These are phyloP conservation scores for Diaporthe ampelina DNA, from an alignment of 2,329 filamentous ascomycete species.

Conservation along the genomic window DNA sequence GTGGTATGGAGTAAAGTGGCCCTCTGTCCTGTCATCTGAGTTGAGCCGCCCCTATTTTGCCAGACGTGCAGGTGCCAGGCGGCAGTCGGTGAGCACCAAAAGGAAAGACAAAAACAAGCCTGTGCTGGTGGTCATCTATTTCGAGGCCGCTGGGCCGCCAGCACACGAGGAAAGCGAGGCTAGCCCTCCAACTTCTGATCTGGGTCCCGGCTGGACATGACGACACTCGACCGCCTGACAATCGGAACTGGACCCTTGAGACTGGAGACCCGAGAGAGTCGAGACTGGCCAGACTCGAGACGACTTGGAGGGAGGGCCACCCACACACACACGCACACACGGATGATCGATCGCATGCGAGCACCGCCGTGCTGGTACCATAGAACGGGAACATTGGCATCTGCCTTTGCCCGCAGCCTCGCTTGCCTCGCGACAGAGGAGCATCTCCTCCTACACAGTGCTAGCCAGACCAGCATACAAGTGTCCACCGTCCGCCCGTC, in stretches of 20 bases:
- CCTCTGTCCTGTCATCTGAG: slow-evolving; percentile 32
- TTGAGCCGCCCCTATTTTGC: slow-evolving; percentile 36
- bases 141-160: slow-evolving; percentile 15
- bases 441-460: neutral
- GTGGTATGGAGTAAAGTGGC: slow-evolving; percentile 34
- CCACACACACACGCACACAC: neutral
- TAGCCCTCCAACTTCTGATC: slow-evolving; percentile 10
- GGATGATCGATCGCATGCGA: slow-evolving; percentile 29
- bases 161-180: slow-evolving; percentile 25
- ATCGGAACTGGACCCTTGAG: slow-evolving; percentile 15
- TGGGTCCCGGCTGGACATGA: slow-evolving; percentile 31
- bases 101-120: slow-evolving; percentile 15
- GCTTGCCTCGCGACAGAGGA: slow-evolving; percentile 15
- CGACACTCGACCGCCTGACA: slow-evolving; percentile 32
- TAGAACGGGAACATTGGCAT: neutral
- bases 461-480: neutral
- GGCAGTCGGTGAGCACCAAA: slow-evolving; percentile 31
- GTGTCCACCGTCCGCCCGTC: slow-evolving; percentile 1
- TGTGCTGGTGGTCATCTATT: slow-evolving; percentile 17
- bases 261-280: slow-evolving; percentile 16
- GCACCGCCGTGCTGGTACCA: slow-evolving; percentile 28
- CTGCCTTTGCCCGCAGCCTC: slow-evolving; percentile 19
- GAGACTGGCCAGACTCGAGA: slow-evolving; percentile 6
- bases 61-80: slow-evolving; percentile 36
- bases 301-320: neutral